These are phyloP conservation scores for Arthroderma sp. DNA, from an alignment of 2,329 filamentous ascomycete species.

Conservation along the genomic window DNA sequence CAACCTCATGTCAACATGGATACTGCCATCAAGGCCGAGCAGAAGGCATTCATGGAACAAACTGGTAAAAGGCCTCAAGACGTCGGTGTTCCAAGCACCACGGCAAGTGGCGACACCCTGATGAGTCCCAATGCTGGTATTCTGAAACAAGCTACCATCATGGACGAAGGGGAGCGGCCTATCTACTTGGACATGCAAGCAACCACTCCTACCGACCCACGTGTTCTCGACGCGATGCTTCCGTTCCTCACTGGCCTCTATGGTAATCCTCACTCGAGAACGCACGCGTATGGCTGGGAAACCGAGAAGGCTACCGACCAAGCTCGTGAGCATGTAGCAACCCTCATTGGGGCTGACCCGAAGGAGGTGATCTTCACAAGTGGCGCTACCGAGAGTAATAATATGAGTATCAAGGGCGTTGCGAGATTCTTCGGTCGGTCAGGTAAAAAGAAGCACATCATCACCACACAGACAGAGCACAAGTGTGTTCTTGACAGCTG, in stretches of 20 bases:
- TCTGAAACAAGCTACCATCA: constrained; percentile 78
- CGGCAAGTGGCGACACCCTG: constrained; percentile 49
- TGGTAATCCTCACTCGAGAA: constrained; percentile 93
- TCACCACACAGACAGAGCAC: constrained; percentile 95
- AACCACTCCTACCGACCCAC: constrained; percentile 85
- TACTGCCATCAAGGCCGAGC: constrained; percentile 72
- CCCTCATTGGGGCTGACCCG: constrained; percentile 79
- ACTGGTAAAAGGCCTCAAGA: constrained; percentile 41
- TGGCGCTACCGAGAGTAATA: constrained; percentile 96
- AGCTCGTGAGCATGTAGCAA: constrained; percentile 69
- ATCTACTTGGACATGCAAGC: constrained; percentile 99
- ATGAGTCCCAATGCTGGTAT: constrained; percentile 74
- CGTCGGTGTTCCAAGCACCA: constrained; percentile 48
- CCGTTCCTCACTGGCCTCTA: constrained; percentile 88
- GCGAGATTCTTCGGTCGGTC: constrained; percentile 84
- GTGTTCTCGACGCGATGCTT: constrained; percentile 92
- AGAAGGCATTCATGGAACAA: constrained; percentile 58
- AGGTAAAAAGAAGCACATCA: constrained; percentile 96
- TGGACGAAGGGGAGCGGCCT: constrained; percentile 83
- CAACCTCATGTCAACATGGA: constrained; percentile 73
- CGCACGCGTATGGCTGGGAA: constrained; percentile 98
- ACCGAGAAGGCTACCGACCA: constrained; percentile 87
- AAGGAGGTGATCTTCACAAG: constrained; percentile 99
- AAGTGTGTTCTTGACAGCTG: constrained; percentile 98
- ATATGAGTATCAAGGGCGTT: constrained; percentile 99